A percentile compares a stretch with the other conserved stretches of the same genome.
Conservation (phyloP, 257 asterid species). For the Lycium ferocissimum region DNA sequence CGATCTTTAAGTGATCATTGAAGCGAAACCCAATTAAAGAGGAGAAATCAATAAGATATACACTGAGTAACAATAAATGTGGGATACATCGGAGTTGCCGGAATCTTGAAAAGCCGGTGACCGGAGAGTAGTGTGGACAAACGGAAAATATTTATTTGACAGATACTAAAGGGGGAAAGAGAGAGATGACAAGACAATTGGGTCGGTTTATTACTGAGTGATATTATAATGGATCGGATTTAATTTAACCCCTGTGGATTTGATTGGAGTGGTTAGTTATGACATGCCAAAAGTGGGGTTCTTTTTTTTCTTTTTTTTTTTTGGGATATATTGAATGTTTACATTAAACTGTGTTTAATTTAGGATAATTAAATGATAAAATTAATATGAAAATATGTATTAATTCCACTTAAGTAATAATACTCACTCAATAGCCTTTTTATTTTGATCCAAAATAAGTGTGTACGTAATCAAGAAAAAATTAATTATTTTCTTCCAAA, state of each 20-base stretch:
- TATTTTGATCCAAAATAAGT: too few species aligned
- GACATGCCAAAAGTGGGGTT: neutral
- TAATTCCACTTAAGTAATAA: too few species aligned
- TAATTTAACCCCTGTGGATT: too few species aligned
- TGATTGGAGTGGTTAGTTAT: neutral
- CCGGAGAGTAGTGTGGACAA: constrained; percentile 35
- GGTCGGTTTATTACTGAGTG: constrained; percentile 1
- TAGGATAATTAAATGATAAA: too few species aligned
- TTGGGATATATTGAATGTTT: too few species aligned
- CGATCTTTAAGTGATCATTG: constrained; percentile 34
- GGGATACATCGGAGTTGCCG: constrained; percentile 26
- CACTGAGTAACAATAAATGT: constrained; percentile 27
- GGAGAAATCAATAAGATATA: neutral
- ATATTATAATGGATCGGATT: constrained; percentile 16
- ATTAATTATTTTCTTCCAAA: too few species aligned
- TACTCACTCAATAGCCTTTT: too few species aligned
- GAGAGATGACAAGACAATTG: neutral
- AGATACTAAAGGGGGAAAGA: constrained; percentile 24
- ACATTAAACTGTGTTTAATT: too few species aligned
- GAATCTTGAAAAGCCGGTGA: constrained; percentile 34
- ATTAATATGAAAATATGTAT: too few species aligned
- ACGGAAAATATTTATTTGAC: constrained; percentile 26
- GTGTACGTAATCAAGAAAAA: too few species aligned
- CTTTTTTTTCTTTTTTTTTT: too few species aligned
- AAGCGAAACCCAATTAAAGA: neutral